Evolutionary conservation across 768 basidiomycete genomes (phyloP).

Genomic region (Cubamyces lactineus): DNA sequence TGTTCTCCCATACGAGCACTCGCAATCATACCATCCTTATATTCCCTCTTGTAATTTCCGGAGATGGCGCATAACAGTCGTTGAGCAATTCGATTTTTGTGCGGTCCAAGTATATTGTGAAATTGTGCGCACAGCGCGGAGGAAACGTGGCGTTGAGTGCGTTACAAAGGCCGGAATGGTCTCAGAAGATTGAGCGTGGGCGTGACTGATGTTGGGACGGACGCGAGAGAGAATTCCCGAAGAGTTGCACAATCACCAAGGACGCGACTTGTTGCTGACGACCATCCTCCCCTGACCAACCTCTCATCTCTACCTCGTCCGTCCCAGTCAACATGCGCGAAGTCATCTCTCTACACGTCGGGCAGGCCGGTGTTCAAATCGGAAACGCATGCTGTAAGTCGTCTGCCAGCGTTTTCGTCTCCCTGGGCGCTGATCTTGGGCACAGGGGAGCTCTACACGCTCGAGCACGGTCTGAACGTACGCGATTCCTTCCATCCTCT

Average conservation of each 20-base stretch:
- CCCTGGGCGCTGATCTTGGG: constrained; percentile 9
- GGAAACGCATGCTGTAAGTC: constrained; percentile 94
- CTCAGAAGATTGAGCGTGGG: constrained; percentile 2
- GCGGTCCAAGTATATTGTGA: background rate
- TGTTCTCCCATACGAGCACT: constrained; percentile 29
- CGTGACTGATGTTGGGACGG: constrained; percentile 12
- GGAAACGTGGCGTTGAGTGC: background rate
- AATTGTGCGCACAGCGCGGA: background rate
- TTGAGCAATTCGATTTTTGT: constrained; percentile 6
- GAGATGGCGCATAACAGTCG: constrained; percentile 8
- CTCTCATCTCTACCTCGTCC: constrained; percentile 24
- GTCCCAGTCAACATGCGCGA: constrained; percentile 64
- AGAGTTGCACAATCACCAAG: constrained; percentile 6
- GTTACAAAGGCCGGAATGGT: background rate
- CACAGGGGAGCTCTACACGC: constrained; percentile 94
- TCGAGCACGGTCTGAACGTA: constrained; percentile 96
- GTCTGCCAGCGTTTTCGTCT: constrained; percentile 8
- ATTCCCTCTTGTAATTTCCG: constrained; percentile 26
- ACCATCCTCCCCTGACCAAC: constrained; percentile 15
- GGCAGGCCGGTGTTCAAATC: constrained; percentile 95
- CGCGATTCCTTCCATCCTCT: constrained; percentile 3
- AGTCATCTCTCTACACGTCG: constrained; percentile 96
- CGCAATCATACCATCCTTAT: constrained; percentile 37
- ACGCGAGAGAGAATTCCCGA: constrained; percentile 17
- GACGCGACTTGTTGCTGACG: constrained; percentile 18